phyloP scores from a whole-genome alignment of 257 asterid genomes.

The Petunia axillaris region DNA sequence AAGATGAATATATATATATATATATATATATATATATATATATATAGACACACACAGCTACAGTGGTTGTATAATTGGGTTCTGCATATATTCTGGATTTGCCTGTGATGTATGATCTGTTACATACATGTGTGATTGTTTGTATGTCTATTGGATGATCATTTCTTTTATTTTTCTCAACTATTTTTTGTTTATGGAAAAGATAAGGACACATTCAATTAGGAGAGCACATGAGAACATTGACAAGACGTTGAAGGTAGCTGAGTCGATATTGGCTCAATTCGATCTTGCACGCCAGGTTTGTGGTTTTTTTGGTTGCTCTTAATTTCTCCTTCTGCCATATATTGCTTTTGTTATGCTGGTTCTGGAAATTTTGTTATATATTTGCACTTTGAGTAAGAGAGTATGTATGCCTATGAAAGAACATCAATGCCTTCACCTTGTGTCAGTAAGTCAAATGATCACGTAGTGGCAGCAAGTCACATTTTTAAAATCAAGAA shows the following conservation, averaged over 20 bases:
- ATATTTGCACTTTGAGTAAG: not conserved
- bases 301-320: not conserved
- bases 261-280: constrained; percentile 69
- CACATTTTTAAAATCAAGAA: not conserved
- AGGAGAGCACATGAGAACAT: constrained; percentile 93
- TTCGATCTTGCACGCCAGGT: constrained; percentile 90
- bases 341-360: not conserved
- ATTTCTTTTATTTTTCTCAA: not conserved
- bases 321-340: not conserved
- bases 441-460: not conserved
- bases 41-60: too few species aligned
- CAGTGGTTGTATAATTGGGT: too few species aligned
- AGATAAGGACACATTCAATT: constrained; percentile 90
- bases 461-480: not conserved
- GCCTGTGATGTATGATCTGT: not conserved
- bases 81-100: not conserved
- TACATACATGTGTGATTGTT: not conserved
- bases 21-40: too few species aligned
- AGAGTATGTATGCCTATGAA: not conserved
- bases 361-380: not conserved
- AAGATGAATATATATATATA: too few species aligned
- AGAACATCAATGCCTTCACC: not conserved
- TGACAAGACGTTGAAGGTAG: constrained; percentile 76
- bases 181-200: not conserved
- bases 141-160: not conserved